These are phyloP conservation scores for Colletotrichum salicis DNA, from an alignment of 2,329 filamentous ascomycete genomes.

Conservation along the genomic window DNA sequence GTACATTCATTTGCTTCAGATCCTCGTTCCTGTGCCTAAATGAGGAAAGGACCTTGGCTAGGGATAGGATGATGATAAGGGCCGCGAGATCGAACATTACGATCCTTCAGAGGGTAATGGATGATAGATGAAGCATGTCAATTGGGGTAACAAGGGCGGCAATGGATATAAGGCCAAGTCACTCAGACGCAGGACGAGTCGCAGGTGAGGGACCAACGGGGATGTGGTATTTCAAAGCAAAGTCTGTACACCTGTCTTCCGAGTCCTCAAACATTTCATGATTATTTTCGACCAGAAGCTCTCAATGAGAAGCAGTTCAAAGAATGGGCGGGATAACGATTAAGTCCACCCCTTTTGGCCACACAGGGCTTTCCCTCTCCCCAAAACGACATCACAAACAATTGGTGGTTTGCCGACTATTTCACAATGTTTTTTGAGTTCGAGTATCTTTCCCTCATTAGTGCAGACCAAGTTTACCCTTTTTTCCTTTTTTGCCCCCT, in stretches of 20 bases:
- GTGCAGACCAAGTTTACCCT: constrained; percentile 74
- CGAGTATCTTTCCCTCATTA: constrained; percentile 99
- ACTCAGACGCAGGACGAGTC: not conserved
- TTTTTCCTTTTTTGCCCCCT: constrained; percentile 38
- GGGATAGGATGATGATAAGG: no score
- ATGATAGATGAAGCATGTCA: not conserved
- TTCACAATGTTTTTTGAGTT: constrained; percentile 37
- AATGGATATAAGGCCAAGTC: not conserved
- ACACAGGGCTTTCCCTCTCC: constrained; percentile 98
- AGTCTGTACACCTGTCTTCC: not conserved
- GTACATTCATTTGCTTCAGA: no score
- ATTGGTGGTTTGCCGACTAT: constrained; percentile 29
- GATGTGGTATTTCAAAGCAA: constrained; percentile 30
- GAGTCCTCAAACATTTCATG: constrained; percentile 17
- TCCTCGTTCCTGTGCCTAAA: no score
- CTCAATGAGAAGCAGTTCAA: not conserved
- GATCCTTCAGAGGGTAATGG: not conserved
- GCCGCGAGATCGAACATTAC: no score
- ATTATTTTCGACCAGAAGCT: constrained; percentile 15
- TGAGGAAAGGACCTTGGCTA: no score
- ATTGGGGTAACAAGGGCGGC: not conserved
- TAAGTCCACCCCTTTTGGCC: constrained; percentile 86
- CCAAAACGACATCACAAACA: constrained; percentile 40
- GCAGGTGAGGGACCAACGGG: constrained; percentile 16
- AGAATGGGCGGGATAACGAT: constrained; percentile 77